Base-by-base conservation (phyloP, 2,329 filamentous ascomycete species). In the Exophiala viscosa region DNA sequence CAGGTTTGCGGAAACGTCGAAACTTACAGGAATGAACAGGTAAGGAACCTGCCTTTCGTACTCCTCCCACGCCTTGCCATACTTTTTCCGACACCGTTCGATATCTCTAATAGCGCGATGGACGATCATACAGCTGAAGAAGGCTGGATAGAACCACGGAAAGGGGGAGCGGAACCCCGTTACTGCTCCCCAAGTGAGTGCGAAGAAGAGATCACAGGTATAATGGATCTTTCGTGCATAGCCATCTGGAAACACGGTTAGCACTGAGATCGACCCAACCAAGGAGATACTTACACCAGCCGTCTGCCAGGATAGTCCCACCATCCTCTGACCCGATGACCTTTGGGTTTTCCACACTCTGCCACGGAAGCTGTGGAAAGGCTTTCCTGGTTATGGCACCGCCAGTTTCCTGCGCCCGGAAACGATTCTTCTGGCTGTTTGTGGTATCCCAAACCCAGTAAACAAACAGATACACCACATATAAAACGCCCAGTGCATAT, bases 401-500 rank as follows among this genome's bases (percentile, higher is more conserved):
- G 55, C 89, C 89, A 55, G 86, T 83, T 73, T 95, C 88, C 71
- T 83, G 79, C 60, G 86, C 82, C 50, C 90, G 85, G 82, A 92
- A 96, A 59, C 87, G 85, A 75, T 95, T 96, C 82, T 96, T 96
- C 73, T 96, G 90, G 66, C 84, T 89, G 75, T 95, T 95, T 72
- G 84, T 85, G 39, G 89, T 93, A 67, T 95, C 90, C 89, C 90
- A 96, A 50, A 95, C 78, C 82, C 88, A 92, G 77, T 96, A 96
- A 60, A 87, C 83, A 67, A 88, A 86, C 42, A 95, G 74, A 68
- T 95, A 95, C n/a, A 78, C 76, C 40, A 77, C 67, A 65, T 82
- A 92, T 45, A 95, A 77, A 45, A 76, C 72, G 7, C 71, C 76
- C 8, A 95, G 78, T 46, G 83, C 82, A 61, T 77, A 83, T 50